Conservation (phyloP, 345 rosid genomes). For the Acer yangbiense region DNA sequence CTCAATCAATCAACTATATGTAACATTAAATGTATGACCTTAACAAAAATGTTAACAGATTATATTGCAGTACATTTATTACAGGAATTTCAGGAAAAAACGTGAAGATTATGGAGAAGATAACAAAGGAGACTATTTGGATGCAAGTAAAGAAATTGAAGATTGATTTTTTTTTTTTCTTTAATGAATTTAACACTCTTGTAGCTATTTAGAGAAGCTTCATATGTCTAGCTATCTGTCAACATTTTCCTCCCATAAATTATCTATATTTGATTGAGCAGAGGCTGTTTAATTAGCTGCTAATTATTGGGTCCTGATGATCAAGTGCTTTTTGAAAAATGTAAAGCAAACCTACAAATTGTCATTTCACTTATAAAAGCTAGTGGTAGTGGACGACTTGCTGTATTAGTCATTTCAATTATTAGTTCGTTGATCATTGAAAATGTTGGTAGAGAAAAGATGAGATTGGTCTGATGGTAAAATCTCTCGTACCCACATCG, state of each 20-base stretch:
- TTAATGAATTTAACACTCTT: background rate
- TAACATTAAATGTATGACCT: constrained; percentile 19
- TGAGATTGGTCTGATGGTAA: too few species aligned
- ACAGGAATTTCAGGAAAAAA: constrained; percentile 45
- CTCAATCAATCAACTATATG: background rate
- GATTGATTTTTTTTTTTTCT: constrained; percentile 12
- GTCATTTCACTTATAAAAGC: too few species aligned
- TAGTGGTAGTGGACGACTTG: too few species aligned
- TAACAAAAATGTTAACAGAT: constrained; percentile 50
- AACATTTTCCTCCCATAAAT: too few species aligned
- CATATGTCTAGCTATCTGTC: background rate
- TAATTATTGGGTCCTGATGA: background rate
- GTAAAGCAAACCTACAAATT: background rate
- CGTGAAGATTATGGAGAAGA: constrained; percentile 25
- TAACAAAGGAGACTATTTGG: constrained; percentile 40
- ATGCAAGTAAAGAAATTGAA: constrained; percentile 40
- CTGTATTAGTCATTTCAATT: background rate
- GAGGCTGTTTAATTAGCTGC: background rate
- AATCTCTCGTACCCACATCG: too few species aligned
- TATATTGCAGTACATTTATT: constrained; percentile 84
- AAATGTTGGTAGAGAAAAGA: too few species aligned
- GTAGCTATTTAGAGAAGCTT: background rate
- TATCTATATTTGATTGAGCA: background rate
- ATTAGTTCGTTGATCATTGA: too few species aligned
- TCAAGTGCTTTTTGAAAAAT: background rate